Conservation (phyloP, 371 early-diverging fungal species). For the Lichtheimia ornata region DNA sequence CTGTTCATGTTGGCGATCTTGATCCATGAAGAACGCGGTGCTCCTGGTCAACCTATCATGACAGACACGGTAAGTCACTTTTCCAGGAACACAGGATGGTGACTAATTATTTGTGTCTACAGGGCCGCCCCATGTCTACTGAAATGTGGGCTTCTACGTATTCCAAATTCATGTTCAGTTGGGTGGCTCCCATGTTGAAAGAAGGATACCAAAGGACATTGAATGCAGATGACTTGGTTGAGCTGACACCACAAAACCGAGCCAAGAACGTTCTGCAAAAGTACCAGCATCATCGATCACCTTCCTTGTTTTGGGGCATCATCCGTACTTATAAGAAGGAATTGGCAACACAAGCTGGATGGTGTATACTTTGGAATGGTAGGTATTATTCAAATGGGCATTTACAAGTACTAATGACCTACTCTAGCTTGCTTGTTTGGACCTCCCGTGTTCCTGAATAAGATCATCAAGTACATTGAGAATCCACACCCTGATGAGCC, state of each 20-base stretch:
- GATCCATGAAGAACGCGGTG: slow-evolving; percentile 33
- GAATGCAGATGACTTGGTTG: slow-evolving; percentile 53
- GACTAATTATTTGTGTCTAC: neutral
- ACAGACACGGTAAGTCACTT: slow-evolving; percentile 31
- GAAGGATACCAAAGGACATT: slow-evolving; percentile 50
- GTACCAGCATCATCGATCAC: slow-evolving; percentile 17
- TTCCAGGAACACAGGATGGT: neutral
- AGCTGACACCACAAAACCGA: slow-evolving; percentile 37
- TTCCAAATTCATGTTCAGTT: slow-evolving; percentile 53
- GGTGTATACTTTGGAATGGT: slow-evolving; percentile 48
- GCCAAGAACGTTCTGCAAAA: slow-evolving; percentile 27
- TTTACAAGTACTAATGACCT: too few species aligned
- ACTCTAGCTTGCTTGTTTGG: slow-evolving; percentile 36
- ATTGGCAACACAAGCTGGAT: slow-evolving; percentile 40
- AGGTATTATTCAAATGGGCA: neutral
- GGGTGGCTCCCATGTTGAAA: slow-evolving; percentile 56
- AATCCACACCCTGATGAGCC: slow-evolving; percentile 27
- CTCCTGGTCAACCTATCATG: slow-evolving; percentile 26
- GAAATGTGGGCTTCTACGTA: slow-evolving; percentile 58
- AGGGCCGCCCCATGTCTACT: slow-evolving; percentile 48
- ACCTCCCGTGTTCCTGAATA: slow-evolving; percentile 59
- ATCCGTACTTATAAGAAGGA: slow-evolving; percentile 34
- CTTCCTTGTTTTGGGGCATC: slow-evolving; percentile 10
- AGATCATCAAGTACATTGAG: slow-evolving; percentile 59
- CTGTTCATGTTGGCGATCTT: slow-evolving; percentile 19